Percentiles rank a stretch among this genome's conserved stretches.
These are phyloP conservation scores for Laguncularia racemosa DNA, from an alignment of 345 rosid genomes.

Conservation along the genomic window DNA sequence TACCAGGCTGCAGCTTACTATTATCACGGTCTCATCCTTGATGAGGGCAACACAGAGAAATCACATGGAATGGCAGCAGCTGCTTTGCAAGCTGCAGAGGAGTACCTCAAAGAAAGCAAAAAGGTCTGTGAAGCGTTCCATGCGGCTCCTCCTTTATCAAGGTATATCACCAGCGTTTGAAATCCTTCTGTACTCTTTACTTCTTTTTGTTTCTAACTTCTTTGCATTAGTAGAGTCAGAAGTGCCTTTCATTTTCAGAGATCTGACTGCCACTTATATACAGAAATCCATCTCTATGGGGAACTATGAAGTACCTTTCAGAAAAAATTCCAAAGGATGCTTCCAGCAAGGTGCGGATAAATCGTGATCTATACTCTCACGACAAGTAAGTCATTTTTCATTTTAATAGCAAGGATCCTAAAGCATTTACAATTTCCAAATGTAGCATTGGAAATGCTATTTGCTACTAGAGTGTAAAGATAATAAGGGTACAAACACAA, in stretches of 20 bases:
- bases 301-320: slow-evolving; percentile 78
- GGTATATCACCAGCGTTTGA: slow-evolving; percentile 30
- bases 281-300: slow-evolving; percentile 90
- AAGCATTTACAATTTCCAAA: no score
- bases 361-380: slow-evolving; percentile 77
- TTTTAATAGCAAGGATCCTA: background rate
- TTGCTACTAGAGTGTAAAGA: no score
- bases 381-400: slow-evolving; percentile 59
- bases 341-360: slow-evolving; percentile 79
- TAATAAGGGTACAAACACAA: no score
- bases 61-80: slow-evolving; percentile 95
- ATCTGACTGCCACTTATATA: slow-evolving; percentile 8
- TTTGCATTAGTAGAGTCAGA: no score
- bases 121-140: slow-evolving; percentile 71
- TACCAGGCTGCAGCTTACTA: slow-evolving; percentile 97
- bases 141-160: slow-evolving; percentile 65
- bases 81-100: slow-evolving; percentile 95
- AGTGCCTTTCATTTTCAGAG: background rate
- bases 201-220: no score
- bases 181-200: background rate
- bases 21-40: slow-evolving; percentile 96
- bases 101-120: slow-evolving; percentile 78
- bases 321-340: slow-evolving; percentile 95
- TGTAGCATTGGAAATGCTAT: no score
- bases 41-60: slow-evolving; percentile 96